Evolutionary conservation across 176 grass and related monocot genomes (phyloP), one percentile per base, ranked within the genome.

Genomic region (Microstegium vimineum): DNA sequence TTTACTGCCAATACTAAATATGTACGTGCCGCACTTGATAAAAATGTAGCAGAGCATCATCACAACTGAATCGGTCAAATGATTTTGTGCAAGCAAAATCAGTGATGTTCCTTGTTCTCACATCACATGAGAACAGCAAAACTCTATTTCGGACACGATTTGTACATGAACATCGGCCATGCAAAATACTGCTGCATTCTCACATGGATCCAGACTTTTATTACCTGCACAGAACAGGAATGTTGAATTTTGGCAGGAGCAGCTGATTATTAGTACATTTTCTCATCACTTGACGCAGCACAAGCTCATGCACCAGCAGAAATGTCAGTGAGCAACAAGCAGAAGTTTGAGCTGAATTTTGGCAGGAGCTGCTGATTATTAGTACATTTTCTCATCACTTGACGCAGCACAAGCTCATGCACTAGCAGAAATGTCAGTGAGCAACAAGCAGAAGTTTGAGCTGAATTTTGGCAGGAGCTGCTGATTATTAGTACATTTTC

Each of bases 311-410:
- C 32, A 42, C 38, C 40, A 51, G 5, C 51, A 81, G 76, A 69
- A 34, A 43, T 46, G 12, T 94, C 87, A 98, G 59, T 74, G 90
- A 43, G 89, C 92, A 74, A 93, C 86, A 78, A 98, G 92, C 47
- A 95, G 88, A 77, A 95, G 92, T 86, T 95, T 98, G 62, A 98
- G 85, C 41, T n/a, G n/a, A n/a, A n/a, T n/a, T n/a, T n/a, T n/a
- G n/a, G n/a, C n/a, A n/a, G n/a, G n/a, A n/a, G n/a, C n/a, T n/a
- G n/a, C n/a, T n/a, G n/a, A n/a, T n/a, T n/a, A n/a, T n/a, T n/a
- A n/a, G n/a, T n/a, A n/a, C n/a, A n/a, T n/a, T n/a, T n/a, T n/a
- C n/a, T n/a, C n/a, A n/a, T n/a, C n/a, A n/a, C n/a, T n/a, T n/a
- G n/a, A n/a, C n/a, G n/a, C n/a, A n/a, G n/a, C n/a, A n/a, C n/a